Evolutionary conservation across 805 yeast species (phyloP), one percentile per base, ranked within the genome.

Genomic region (Maudiozyma pseudohumilis): DNA sequence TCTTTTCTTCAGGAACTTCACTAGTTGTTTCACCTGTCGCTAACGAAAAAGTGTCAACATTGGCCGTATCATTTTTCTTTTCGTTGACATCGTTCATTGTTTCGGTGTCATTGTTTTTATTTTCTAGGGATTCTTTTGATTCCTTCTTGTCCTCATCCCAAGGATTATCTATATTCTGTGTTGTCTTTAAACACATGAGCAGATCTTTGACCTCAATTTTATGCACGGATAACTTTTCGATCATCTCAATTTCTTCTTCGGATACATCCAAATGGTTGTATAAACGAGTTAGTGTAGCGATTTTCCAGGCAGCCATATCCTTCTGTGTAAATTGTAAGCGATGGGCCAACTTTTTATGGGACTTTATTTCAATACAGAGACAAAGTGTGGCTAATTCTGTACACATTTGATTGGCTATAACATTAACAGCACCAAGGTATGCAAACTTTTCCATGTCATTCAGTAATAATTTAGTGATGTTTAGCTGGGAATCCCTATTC

Each of bases 371-470:
- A 0, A 77, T 65, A 8, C 73, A 72, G 16, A 66, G 54, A 39
- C 74, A 70, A 16, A 77, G 55, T 35, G 65, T 62, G 1, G 92
- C 88, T 40, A 88, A 60, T n/a, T 75, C 77, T 0, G 84, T 73
- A 15, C 94, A 94, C 80, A 87, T 75, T 16, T 82, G 83, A 18
- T 81, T 83, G 36, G 79, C 71, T 5, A 81, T 69, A 25, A 92
- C 70, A 47, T 83, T 80, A 7, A 81, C 77, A 8, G 89, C 68
- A 0, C 96, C 97, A 6, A 83, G 82, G 53, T 92, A 92, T 2
- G 97, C 97, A 43, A 88, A 80, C 50, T 84, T 80, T 56, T 92
- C 96, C 12, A 80, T 67, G 13, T 86, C 97, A 6, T 77, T 69
- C 12, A 92, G 68, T 74, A 92, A 73, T 18, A 76, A 73, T 55